A percentile compares a stretch with the other conserved stretches of the same genome.
These are phyloP conservation scores for Tulasnella sp. DNA, from an alignment of 768 basidiomycete species.

Conservation along the genomic window DNA sequence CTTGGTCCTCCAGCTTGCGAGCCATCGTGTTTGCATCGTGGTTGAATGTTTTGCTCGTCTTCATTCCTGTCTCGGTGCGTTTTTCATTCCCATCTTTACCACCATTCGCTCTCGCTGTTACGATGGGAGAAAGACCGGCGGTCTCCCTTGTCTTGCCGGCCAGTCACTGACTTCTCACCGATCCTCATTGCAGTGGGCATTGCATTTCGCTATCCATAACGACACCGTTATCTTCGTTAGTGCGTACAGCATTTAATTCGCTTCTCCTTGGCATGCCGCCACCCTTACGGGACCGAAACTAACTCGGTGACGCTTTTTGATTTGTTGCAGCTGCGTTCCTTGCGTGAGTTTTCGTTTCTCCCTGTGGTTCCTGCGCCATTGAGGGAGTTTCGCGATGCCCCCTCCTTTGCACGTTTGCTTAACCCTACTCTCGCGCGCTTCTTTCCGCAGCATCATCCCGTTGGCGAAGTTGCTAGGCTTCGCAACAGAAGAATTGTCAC, in stretches of 20 bases:
- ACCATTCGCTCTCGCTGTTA: not conserved
- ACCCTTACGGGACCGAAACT: not conserved
- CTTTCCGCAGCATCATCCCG: conserved; percentile 76
- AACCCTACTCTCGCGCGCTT: conserved; percentile 38
- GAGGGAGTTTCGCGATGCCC: not conserved
- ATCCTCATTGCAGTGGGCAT: conserved; percentile 49
- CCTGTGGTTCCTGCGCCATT: not conserved
- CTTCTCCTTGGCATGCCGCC: not conserved
- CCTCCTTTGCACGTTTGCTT: not conserved
- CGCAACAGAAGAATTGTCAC: conserved; percentile 76
- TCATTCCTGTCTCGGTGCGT: conserved; percentile 61
- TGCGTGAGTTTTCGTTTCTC: not conserved
- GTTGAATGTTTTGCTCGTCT: conserved; percentile 62
- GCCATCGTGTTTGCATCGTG: conserved; percentile 52
- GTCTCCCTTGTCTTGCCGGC: not conserved
- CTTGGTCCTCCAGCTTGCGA: conserved; percentile 40
- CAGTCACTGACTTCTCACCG: not conserved
- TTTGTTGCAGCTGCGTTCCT: conserved; percentile 13
- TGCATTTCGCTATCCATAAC: conserved; percentile 51
- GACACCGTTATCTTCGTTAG: conserved; percentile 67
- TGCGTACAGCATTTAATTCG: conserved; percentile 35
- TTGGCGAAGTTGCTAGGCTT: conserved; percentile 71
- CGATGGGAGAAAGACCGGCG: not conserved
- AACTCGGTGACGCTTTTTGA: not conserved
- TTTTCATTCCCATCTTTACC: not conserved